These are phyloP conservation scores for Plasmodium cynomolgi DNA, from an alignment of 169 alveolate species.

Conservation along the genomic window DNA sequence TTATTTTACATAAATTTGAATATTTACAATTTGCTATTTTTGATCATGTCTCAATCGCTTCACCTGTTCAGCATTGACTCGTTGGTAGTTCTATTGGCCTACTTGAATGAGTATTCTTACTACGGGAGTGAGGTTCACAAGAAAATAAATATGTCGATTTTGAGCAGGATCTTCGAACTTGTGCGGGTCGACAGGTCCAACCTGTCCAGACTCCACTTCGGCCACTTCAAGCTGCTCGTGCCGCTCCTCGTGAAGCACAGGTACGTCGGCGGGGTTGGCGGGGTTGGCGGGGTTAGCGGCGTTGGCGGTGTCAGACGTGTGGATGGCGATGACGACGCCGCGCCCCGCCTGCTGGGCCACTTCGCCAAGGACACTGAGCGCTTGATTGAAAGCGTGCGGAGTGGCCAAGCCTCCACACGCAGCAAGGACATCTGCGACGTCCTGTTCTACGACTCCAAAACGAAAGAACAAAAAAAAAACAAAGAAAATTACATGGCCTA, in stretches of 20 bases:
- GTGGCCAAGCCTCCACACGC: background rate
- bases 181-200: background rate
- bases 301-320: background rate
- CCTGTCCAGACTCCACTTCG: background rate
- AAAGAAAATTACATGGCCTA: slow-evolving; percentile 49
- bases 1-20: slow-evolving; percentile 52
- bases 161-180: background rate
- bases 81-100: slow-evolving; percentile 17
- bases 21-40: slow-evolving; percentile 41
- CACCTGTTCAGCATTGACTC: slow-evolving; percentile 4
- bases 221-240: slow-evolving; percentile 28
- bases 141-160: slow-evolving; percentile 26
- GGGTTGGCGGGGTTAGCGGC: too few species aligned
- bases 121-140: slow-evolving; percentile 17
- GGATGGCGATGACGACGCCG: background rate
- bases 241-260: slow-evolving; percentile 39
- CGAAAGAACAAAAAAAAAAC: slow-evolving; percentile 47
- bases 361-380: slow-evolving; percentile 34
- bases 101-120: slow-evolving; percentile 49
- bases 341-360: background rate
- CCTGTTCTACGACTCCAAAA: slow-evolving; percentile 53
- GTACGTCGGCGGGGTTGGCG: background rate
- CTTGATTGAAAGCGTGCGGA: background rate
- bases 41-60: slow-evolving; percentile 34
- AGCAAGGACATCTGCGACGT: background rate